Evolutionary conservation across 805 yeast species (phyloP), one percentile per base, ranked within the genome.

Genomic region (Cyberlindnera galapagoensis): DNA sequence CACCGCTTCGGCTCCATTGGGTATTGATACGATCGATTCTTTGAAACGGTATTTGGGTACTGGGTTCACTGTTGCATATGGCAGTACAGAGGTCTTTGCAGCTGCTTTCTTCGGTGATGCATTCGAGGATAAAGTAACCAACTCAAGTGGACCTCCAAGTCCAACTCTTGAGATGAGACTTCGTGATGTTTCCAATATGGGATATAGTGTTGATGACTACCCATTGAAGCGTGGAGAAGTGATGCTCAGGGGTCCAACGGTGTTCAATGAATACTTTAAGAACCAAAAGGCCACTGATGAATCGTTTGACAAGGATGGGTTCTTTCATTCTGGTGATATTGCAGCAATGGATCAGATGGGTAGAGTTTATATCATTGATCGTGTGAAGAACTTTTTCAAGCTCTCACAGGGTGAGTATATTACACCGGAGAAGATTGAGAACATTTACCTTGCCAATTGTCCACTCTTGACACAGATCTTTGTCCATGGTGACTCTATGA

Each of bases 331-430:
- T 4, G 84, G 85, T 26, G 87, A 80, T 50, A 65, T 80, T 43
- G 84, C 73, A 2, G 55, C 54, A 26, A 53, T 79, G 30, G 71
- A 69, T 37, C 28, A 36, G 1, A 52, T 60, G 3, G 84, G 87
- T 9, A 65, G 77, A 22, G 48, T 81, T 11, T 62, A 54, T 34
- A 76, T 81, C 39, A 67, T 81, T 47, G 90, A 81, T 50, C 65
- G 92, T 36, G 84, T 80, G 23, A 81, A 81, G 61, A 81, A 80
- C 57, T 80, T 81, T 60, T 81, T 80, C 65, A 81, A 81, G 45
- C 52, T 74, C 33, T 64, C 76, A 3, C 78, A 72, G 47, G 78
- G 78, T 47, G 90, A 81, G 49, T 66, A 87, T 37, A 83, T 80
- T 21, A 80, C 80, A 60, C 86, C 87, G 7, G 92, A 81, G 48